Base-by-base conservation (phyloP, 2,329 filamentous ascomycete species). In the Coniosporium tulheliwenetii region DNA sequence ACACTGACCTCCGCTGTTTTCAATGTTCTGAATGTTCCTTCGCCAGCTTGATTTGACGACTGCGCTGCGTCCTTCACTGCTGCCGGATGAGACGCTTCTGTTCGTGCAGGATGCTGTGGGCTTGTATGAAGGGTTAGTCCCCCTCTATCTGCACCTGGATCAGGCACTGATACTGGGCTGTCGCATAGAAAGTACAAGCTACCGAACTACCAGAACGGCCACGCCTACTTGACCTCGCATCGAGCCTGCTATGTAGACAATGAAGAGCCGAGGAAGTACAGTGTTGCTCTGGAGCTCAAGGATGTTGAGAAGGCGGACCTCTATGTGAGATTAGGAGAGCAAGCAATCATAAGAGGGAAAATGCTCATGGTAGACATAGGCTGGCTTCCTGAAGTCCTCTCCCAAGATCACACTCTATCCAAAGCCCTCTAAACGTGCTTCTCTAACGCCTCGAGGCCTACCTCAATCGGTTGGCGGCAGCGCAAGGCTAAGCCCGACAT, bases 31-130 rank as follows among this genome's bases (percentile, higher is more conserved):
- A 71, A 96, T 96, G 89, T 94, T 93, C 75, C 73, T 95, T 71
- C 89, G 93, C 72, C 78, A 82, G 53, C 75, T 96, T 61, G 89
- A 98, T 65, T 76, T 98, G 55, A 98, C 91, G 43, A 94, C 89
- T 66, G 91, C 91, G 58, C 75, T 95, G 58, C 83, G 91, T 70
- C 91, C 91, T 53, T 82, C 81, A 45, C 81, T 95, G 59, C 75
- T 93, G 50, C 82, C 85, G 55, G 91, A 95, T 70, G 91, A 98
- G 73, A 82, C 85, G 51, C 71, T 96, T 41, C 73, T 98, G 44
- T 96, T 94, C 65, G 89, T 98, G 43, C 89, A 96, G 67, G 87
- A 96, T 70, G 87, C 85, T 60, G 87, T 98, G 53, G 91, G 91
- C 50, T 71, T 98, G 46, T 98, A 98, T 66, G 85, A 96, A 71